Percentiles rank a stretch among this genome's conserved stretches.
phyloP scores from a whole-genome alignment of 305 asterid species.

The Rubia peregrina region DNA sequence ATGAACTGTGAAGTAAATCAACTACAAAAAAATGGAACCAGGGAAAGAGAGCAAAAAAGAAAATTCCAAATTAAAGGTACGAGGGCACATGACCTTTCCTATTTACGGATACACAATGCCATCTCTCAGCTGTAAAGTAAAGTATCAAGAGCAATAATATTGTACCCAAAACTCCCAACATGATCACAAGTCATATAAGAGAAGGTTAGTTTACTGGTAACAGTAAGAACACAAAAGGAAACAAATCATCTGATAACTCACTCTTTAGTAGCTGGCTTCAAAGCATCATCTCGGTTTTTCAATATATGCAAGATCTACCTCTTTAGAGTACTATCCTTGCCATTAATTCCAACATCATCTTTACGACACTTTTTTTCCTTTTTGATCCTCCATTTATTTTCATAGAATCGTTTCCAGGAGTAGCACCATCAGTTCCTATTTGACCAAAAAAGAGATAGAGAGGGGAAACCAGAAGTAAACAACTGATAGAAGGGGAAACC shows the following conservation, averaged over 20 bases:
- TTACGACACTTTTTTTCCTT: conserved; percentile 30
- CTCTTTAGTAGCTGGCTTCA: conserved; percentile 39
- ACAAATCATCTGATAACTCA: conserved; percentile 30
- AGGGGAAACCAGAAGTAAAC: neutral
- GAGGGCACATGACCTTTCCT: no score
- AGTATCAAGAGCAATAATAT: neutral
- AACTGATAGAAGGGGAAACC: neutral
- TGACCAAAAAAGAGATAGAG: neutral
- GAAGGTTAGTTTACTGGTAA: no score
- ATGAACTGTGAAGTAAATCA: neutral
- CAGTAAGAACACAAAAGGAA: no score
- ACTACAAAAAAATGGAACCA: no score
- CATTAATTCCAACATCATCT: conserved; percentile 27
- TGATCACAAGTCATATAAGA: neutral
- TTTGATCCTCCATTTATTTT: conserved; percentile 49
- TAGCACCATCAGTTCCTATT: conserved; percentile 27
- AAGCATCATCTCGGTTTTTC: conserved; percentile 29
- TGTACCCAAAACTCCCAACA: neutral
- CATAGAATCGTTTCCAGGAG: conserved; percentile 34
- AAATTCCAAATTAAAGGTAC: no score
- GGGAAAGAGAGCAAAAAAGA: no score
- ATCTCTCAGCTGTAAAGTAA: no score
- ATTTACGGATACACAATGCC: no score
- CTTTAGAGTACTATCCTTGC: neutral
- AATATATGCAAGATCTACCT: conserved; percentile 21